Percentiles rank a stretch among this genome's conserved stretches.
phyloP scores from a whole-genome alignment of 164 flowering plant genomes.

The Aristolochia californica region DNA sequence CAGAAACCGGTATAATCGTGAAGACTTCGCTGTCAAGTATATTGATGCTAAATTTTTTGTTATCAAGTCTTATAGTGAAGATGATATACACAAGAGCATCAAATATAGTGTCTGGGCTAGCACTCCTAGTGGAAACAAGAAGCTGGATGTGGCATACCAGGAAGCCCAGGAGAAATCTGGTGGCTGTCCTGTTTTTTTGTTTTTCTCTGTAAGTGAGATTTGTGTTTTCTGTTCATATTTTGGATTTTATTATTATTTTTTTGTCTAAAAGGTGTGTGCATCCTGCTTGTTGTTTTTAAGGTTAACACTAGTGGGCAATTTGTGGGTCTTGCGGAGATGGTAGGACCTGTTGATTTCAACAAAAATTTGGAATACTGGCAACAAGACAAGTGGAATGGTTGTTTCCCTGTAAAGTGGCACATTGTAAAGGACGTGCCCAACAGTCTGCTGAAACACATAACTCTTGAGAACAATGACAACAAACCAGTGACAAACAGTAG shows the following conservation, averaged over 20 bases:
- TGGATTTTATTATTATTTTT: not conserved
- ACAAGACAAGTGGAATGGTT: slow-evolving; percentile 88
- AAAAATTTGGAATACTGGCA: slow-evolving; percentile 80
- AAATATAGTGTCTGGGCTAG: slow-evolving; percentile 89
- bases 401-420: slow-evolving; percentile 85
- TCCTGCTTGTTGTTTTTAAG: slow-evolving; percentile 15
- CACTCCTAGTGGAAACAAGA: slow-evolving; percentile 84
- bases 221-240: not conserved
- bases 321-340: slow-evolving; percentile 84
- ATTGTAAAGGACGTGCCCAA: slow-evolving; percentile 84
- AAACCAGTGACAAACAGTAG: slow-evolving; percentile 88
- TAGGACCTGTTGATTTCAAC: slow-evolving; percentile 72
- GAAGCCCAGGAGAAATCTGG: slow-evolving; percentile 59
- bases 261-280: not conserved
- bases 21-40: slow-evolving; percentile 62
- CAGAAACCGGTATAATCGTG: slow-evolving; percentile 45
- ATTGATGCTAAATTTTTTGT: slow-evolving; percentile 66
- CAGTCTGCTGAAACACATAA: slow-evolving; percentile 65
- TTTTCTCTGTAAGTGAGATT: slow-evolving; percentile 59
- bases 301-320: slow-evolving; percentile 93
- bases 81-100: slow-evolving; percentile 87
- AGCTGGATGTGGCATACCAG: slow-evolving; percentile 63
- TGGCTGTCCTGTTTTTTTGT: slow-evolving; percentile 61
- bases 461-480: slow-evolving; percentile 75
- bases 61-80: slow-evolving; percentile 90